Evolutionary conservation across 2,329 filamentous ascomycete species (phyloP), one percentile per base, ranked within the genome.

Genomic region (Alternaria metachromatica): DNA sequence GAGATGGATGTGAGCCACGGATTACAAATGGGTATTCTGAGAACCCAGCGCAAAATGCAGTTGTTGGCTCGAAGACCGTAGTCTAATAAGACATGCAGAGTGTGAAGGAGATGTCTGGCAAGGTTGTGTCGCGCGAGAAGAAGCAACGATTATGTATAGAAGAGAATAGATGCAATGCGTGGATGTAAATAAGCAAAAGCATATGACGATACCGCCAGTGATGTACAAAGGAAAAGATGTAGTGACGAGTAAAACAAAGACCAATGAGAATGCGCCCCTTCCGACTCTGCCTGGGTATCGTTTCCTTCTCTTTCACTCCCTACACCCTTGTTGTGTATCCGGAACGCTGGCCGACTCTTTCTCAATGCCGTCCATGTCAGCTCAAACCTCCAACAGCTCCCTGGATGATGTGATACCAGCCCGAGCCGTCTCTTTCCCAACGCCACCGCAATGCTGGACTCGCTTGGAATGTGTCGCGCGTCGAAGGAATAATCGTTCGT

Each of bases 361-460:
- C 21, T 23, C 54, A n/a, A 51, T 54, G 63, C 69, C 65, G 60
- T 54, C 45, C 63, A 21, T 33, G 55, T 58, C 53, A 65, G 57
- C 66, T 66, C 61, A 65, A 65, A 62, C 55, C 23, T 23, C 23
- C 45, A 62, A 59, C 60, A 49, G 8, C 30, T 48, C 59, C 55
- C 49, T 58, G 51, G 64, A 66, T 62, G 54, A 65, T 63, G 59
- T 64, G 48, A 23, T 68, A 64, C 62, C 53, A 71, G 66, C 66
- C 64, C 54, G 61, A 45, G 62, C 49, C 56, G 60, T 60, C 48
- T 63, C 28, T 23, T 53, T 70, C 65, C 65, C 63, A 74, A 76
- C 74, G 74, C 74, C 61, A 46, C 61, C 57, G 57, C 58, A 63
- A 63, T 63, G 61, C 61, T 51, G 57, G 63, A 70, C 45, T 46